Base-by-base conservation (phyloP, 805 yeast species). In the Starmerella stigmatis region DNA sequence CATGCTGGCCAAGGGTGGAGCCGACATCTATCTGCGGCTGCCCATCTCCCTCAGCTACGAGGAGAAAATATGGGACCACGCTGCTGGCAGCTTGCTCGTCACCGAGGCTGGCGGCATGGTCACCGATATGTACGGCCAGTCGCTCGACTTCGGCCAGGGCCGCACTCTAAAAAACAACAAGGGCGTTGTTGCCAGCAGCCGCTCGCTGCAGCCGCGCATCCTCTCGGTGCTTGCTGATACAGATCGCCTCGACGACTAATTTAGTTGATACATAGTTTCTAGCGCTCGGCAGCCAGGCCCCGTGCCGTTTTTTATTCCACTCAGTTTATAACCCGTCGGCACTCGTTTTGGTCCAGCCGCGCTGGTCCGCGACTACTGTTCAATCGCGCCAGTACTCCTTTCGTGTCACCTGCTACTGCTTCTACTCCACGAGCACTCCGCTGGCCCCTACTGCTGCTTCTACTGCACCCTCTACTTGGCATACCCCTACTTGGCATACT, bases 51-150 rank as follows among this genome's bases (percentile, higher is more conserved):
- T 76, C 42, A 64, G 73, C 3, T 92, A 88, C 62, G 74, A 84
- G 56, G 99, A 92, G 62, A 92, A 92, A 64, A 86, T 92, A 49
- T 92, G 98, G 97, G 99, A 92, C 64, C 99, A 92, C 62, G 97
- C 97, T 16, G 94, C 96, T 2, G 99, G 98, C 3, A 81, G 82
- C 57, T 70, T 89, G 12, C 72, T 92, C 49, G 79, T 94, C 37
- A 71, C 74, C 28, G 98, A 94, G 63, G 82, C 94, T 56, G 96
- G 96, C 34, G 98, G 98, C 6, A 62, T 69, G 41, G 97, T 92
- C 11, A 77, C 89, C 13, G 98, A 92, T 60, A 76, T 89, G 64
- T 64, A 73, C 45, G 95, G 96, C 16, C 69, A 68, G 11, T 69
- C 71, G 20, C 72, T 92, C 46, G 79, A 89, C 59, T 92, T 92